Conservation (phyloP, 257 asterid genomes). For the Jacaranda copaia region DNA sequence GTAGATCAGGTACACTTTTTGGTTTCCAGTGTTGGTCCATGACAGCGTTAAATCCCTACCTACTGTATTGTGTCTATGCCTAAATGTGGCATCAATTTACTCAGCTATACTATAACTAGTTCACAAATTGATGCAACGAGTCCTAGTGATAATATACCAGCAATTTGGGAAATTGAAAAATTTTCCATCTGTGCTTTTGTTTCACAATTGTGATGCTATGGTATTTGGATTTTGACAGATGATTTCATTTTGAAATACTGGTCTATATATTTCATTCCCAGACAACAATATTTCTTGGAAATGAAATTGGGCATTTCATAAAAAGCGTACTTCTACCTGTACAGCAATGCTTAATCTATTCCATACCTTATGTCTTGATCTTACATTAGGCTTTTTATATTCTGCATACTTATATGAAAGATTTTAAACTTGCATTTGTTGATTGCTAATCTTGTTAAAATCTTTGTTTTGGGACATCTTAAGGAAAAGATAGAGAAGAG, state of each 20-base stretch:
- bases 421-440: conserved; percentile 20
- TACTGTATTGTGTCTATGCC: too few species aligned
- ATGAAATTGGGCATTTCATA: too few species aligned
- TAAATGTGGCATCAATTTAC: background rate
- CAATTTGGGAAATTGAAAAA: background rate
- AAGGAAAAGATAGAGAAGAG: conserved; percentile 75
- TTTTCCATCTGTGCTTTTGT: background rate
- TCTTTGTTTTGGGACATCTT: background rate
- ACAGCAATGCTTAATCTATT: too few species aligned
- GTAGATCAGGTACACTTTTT: conserved; percentile 65
- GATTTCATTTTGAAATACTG: background rate
- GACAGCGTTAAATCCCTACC: background rate
- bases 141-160: background rate
- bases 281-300: too few species aligned
- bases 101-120: background rate
- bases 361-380: too few species aligned
- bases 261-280: too few species aligned
- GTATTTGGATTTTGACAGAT: background rate
- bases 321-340: too few species aligned
- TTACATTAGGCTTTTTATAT: too few species aligned
- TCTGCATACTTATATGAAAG: background rate
- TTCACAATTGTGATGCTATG: background rate
- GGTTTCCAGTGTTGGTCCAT: background rate
- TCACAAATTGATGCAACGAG: conserved; percentile 22
- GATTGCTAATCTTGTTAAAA: background rate